Conservation (phyloP, 1,284 basidiomycete genomes). For the Fomitopsis betulina region DNA sequence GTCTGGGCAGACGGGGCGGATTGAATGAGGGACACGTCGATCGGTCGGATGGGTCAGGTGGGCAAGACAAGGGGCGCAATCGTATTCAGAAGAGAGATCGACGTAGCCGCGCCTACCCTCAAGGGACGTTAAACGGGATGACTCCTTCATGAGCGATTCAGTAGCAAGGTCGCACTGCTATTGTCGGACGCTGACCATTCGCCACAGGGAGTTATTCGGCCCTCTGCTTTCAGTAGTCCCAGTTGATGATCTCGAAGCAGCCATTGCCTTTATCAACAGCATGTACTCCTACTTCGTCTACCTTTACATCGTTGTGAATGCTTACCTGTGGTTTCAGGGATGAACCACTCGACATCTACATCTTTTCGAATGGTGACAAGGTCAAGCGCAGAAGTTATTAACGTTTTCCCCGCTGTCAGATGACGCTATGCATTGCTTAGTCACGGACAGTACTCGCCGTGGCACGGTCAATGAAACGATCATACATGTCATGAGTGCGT, state of each 20-base stretch:
- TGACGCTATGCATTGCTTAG: no score
- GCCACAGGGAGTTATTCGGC: conserved; percentile 26
- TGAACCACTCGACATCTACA: conserved; percentile 71
- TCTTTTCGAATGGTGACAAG: conserved; percentile 54
- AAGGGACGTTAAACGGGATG: conserved; percentile 54
- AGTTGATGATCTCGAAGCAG: conserved; percentile 65
- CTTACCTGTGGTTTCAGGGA: conserved; percentile 36
- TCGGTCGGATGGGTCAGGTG: conserved; percentile 57
- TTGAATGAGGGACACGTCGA: conserved; percentile 44
- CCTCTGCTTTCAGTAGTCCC: conserved; percentile 65
- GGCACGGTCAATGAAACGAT: no score
- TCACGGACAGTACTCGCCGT: no score
- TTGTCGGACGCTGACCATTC: background rate
- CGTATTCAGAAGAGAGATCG: conserved; percentile 62
- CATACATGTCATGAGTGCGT: no score
- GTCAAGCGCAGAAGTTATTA: conserved; percentile 54
- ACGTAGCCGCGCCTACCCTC: conserved; percentile 64
- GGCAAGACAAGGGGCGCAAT: conserved; percentile 66
- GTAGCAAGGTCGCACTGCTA: conserved; percentile 15
- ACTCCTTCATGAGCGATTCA: conserved; percentile 73
- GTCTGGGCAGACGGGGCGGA: background rate
- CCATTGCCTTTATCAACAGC: conserved; percentile 62
- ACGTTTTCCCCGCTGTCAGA: no score
- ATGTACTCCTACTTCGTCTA: conserved; percentile 31
- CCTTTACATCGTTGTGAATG: background rate